Base-by-base conservation (phyloP, 352 stramenopile species). In the Globisporangium okanoganense region DNA sequence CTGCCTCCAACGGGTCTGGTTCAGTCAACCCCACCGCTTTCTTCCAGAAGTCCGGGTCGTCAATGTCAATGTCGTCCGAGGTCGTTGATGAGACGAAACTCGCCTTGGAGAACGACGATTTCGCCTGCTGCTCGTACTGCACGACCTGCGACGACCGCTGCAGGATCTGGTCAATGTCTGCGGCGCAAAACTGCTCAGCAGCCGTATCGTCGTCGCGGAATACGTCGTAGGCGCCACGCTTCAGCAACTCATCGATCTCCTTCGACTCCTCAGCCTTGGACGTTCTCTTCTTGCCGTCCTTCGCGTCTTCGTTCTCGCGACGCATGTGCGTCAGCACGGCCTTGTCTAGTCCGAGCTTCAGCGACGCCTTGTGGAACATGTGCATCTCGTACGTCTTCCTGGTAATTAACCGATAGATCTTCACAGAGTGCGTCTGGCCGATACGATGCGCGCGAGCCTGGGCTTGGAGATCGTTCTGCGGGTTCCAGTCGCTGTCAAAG, bases 31-130 rank as follows among this genome's bases (percentile, higher is more conserved):
- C 92, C 7, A 97, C 89, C 1, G 99, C 96, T 72, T 99, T 99
- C 61, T 99, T 98, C 98, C 98, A 99, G 61, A 99, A 99, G 56
- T 98, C 82, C 2, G 98, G 98, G 71, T 99, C 98, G 60, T 99
- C 92, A 18, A 99, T 88, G 69, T 99, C 94, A n/a, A 99, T 86
- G 63, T 99, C 92, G 62, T 98, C 85, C 0, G 82, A 92, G 2
- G 79, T 97, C 16, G 76, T 92, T 0, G 87, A 83, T 2, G 88
- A 92, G 29, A 97, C 88, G 62, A 98, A 98, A 72, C 87, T 97
- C 22, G 92, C 92, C 65, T 96, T 98, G 8, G 87, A 96, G 62
- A 98, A 97, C 5, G 84, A 91, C 3, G 82, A 93, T 36, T 93
- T 78, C 0, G 85, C 85, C 56, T 96, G 76, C 55, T 93, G 74